Evolutionary conservation across 1,284 basidiomycete species (phyloP), one percentile per base, ranked within the genome.

Genomic region (Cutaneotrichosporon cyanovorans): DNA sequence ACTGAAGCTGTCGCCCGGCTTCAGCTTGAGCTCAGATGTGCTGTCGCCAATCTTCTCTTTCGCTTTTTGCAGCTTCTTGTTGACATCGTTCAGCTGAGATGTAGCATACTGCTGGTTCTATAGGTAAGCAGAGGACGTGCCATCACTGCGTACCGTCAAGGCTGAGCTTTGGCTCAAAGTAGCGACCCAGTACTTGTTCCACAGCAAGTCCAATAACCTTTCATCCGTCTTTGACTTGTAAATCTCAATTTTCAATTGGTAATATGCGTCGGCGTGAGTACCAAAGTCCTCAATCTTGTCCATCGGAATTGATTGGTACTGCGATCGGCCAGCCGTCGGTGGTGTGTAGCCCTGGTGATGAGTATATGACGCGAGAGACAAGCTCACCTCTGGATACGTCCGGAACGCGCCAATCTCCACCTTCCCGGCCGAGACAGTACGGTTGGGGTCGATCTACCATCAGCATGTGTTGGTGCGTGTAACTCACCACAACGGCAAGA

Each of bases 101-200:
- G 90, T 88, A 2, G 85, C 83, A 65, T 95, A 95, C 46, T 84
- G 84, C 35, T 88, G 84, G 61, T 95, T 95, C 91, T 95, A 60
- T 11, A 14, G 8, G 40, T 50, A 12, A 54, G 37, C 25, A 2
- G 11, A 12, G 15, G 7, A 7, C 37, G n/a, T 5, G 11, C 25
- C 16, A 15, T 10, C 19, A 10, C 8, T n/a, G 74, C 85, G 43
- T 47, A 92, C 91, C 35, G 88, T 88, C 36, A 96, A 85, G 28
- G 96, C 72, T 3, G 89, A 83, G 62, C 85, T 90, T 63, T 91
- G 87, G 61, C 85, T 87, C 25, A 98, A 77, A 0, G 93, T 97
- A 60, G 88, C 91, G 16, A 93, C 88, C 93, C 93, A 99, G 63
- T 98, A 98, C 74, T 97, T 97, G 75, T 98, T 96, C 93, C 93